Conservation (phyloP, 2,329 filamentous ascomycete species). For the Neonectria sp. region DNA sequence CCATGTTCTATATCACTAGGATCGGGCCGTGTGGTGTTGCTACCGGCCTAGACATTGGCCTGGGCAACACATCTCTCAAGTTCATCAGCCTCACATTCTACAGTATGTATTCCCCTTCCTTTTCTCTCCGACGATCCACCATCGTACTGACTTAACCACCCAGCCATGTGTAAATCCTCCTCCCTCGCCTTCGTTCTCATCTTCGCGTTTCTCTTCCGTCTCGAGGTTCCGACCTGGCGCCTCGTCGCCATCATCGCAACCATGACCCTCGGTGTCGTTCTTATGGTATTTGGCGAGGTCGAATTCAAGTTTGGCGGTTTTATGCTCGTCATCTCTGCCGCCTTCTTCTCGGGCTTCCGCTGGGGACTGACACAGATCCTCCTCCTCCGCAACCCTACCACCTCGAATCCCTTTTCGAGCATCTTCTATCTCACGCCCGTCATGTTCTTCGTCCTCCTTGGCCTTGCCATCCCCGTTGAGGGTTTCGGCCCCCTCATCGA, state of each 20-base stretch:
- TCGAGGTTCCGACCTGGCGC: constrained; percentile 89
- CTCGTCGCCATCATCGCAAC: constrained; percentile 89
- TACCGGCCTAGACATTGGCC: constrained; percentile 94
- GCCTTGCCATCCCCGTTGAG: constrained; percentile 89
- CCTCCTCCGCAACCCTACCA: constrained; percentile 92
- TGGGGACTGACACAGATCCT: constrained; percentile 99
- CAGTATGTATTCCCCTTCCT: constrained; percentile 68
- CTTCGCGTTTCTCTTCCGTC: constrained; percentile 94
- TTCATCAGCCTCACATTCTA: constrained; percentile 98
- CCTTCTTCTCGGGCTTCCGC: constrained; percentile 96
- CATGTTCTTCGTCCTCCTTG: constrained; percentile 89
- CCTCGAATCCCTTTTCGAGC: constrained; percentile 95
- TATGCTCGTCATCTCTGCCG: constrained; percentile 90
- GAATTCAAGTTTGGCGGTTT: constrained; percentile 92
- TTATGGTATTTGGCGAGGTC: constrained; percentile 98
- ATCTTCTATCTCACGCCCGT: constrained; percentile 98
- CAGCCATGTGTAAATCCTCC: constrained; percentile 98
- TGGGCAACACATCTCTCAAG: constrained; percentile 95
- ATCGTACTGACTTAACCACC: neutral
- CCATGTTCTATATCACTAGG: constrained; percentile 91
- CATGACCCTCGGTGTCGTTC: constrained; percentile 94
- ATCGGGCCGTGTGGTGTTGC: constrained; percentile 93
- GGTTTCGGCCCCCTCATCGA: constrained; percentile 78
- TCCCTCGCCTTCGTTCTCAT: constrained; percentile 94
- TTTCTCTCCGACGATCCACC: neutral